Conservation (phyloP, 768 basidiomycete genomes). For the Amanita fuliginea region DNA sequence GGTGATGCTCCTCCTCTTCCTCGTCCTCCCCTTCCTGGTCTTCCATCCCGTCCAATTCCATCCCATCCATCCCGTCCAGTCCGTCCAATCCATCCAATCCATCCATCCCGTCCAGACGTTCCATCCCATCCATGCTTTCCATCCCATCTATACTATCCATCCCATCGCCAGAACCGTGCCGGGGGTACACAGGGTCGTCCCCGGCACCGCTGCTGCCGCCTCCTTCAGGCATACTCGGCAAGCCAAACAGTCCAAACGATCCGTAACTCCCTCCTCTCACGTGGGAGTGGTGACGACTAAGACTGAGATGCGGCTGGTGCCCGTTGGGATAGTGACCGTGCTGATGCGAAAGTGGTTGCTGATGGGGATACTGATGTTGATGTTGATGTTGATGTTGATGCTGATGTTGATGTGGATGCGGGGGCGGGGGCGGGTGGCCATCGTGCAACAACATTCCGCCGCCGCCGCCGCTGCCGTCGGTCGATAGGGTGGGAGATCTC, state of each 20-base stretch:
- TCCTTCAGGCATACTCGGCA: constrained; percentile 22
- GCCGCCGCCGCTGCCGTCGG: neutral
- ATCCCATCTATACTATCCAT: too few relatives aligned
- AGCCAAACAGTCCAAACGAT: constrained; percentile 9
- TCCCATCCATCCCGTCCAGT: too few relatives aligned
- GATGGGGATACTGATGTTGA: neutral
- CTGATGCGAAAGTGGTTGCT: too few relatives aligned
- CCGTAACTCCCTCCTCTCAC: neutral
- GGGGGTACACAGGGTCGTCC: neutral
- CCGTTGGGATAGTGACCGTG: neutral
- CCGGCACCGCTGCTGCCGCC: neutral
- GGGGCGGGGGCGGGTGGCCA: constrained; percentile 7
- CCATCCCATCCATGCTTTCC: too few relatives aligned
- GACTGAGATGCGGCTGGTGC: neutral
- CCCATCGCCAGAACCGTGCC: too few relatives aligned
- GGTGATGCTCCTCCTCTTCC: too few relatives aligned
- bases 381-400: neutral
- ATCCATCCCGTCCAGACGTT: too few relatives aligned
- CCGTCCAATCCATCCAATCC: too few relatives aligned
- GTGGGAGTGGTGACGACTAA: neutral
- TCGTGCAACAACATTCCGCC: constrained; percentile 17
- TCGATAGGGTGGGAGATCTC: neutral
- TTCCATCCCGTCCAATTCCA: too few relatives aligned
- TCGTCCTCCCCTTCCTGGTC: too few relatives aligned
- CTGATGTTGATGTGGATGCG: neutral